These are phyloP conservation scores for Serendipita indica DNA, from an alignment of 768 basidiomycete genomes.

Conservation along the genomic window DNA sequence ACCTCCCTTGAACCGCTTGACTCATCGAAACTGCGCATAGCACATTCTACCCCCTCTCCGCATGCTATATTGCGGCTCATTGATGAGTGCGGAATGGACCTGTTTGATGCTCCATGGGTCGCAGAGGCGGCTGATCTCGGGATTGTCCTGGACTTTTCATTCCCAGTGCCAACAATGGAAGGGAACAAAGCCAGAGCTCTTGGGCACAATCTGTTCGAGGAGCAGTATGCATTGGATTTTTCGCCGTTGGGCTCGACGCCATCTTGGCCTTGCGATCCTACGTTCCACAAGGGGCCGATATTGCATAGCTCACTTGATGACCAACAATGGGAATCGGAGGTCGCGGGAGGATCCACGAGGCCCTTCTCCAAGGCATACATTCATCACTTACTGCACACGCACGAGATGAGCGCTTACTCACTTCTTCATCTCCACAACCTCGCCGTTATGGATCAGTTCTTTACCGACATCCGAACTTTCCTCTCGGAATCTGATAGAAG, in stretches of 20 bases:
- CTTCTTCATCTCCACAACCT: constrained; percentile 66
- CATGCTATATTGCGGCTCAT: constrained; percentile 64
- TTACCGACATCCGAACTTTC: constrained; percentile 37
- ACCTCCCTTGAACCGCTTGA: constrained; percentile 47
- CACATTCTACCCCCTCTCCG: constrained; percentile 43
- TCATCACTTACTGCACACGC: constrained; percentile 74
- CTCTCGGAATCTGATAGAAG: constrained; percentile 14
- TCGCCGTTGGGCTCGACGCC: constrained; percentile 30
- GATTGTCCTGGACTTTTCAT: constrained; percentile 63
- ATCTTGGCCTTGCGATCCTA: constrained; percentile 41
- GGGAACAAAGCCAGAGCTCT: not conserved
- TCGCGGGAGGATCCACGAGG: constrained; percentile 3
- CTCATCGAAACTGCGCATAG: constrained; percentile 43
- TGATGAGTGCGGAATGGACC: constrained; percentile 48
- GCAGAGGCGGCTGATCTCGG: constrained; percentile 52
- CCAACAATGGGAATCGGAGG: constrained; percentile 9
- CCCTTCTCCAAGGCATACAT: constrained; percentile 47
- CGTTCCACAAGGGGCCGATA: constrained; percentile 23
- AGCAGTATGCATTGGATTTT: constrained; percentile 46
- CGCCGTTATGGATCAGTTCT: constrained; percentile 47
- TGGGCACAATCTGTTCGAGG: constrained; percentile 61
- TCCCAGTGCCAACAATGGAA: constrained; percentile 32
- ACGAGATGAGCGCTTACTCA: constrained; percentile 79
- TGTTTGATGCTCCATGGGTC: constrained; percentile 65
- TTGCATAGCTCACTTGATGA: constrained; percentile 34